Percentiles rank a stretch among this genome's conserved stretches.
These are phyloP conservation scores for Diatrype stigma DNA, from an alignment of 2,329 filamentous ascomycete species.

Conservation along the genomic window DNA sequence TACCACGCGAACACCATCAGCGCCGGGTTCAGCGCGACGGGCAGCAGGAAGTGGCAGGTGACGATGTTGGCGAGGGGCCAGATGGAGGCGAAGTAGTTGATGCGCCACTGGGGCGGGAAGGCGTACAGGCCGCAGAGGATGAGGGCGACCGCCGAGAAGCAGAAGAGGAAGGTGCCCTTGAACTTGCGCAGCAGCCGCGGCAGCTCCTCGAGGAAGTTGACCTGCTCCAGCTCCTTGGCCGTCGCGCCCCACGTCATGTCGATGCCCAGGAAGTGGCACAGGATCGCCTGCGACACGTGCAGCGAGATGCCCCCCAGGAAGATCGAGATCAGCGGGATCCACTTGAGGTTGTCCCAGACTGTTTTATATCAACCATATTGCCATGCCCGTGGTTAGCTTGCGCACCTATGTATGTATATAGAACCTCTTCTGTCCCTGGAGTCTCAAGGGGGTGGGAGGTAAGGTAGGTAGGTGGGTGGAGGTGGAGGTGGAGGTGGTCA, in stretches of 20 bases:
- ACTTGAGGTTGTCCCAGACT: slow-evolving; percentile 53
- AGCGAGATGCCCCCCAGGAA: slow-evolving; percentile 41
- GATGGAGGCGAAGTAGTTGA: slow-evolving; percentile 55
- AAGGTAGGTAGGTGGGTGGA: background rate
- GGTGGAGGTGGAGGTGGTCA: slow-evolving; percentile 3
- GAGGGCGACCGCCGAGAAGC: slow-evolving; percentile 21
- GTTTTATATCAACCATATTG: too few relatives aligned
- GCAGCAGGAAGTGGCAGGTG: slow-evolving; percentile 52
- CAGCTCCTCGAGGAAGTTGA: slow-evolving; percentile 30
- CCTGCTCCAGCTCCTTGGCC: slow-evolving; percentile 29
- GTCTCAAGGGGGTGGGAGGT: background rate
- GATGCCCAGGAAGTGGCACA: slow-evolving; percentile 38
- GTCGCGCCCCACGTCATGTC: slow-evolving; percentile 36
- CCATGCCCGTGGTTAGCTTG: slow-evolving; percentile 3
- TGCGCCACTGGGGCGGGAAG: slow-evolving; percentile 45
- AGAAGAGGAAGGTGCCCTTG: slow-evolving; percentile 30
- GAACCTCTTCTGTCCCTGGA: slow-evolving; percentile 1
- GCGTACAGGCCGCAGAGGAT: slow-evolving; percentile 23
- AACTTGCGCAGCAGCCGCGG: slow-evolving; percentile 27
- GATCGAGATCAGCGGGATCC: slow-evolving; percentile 36
- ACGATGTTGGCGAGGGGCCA: slow-evolving; percentile 52
- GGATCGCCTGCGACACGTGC: slow-evolving; percentile 36
- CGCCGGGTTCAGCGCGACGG: slow-evolving; percentile 58
- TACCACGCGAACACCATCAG: slow-evolving; percentile 62
- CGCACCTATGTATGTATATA: background rate